A percentile compares a stretch with the other conserved stretches of the same genome.
Evolutionary conservation across 176 grass and related monocot genomes (phyloP).

Genomic region (Hordeum marinum): DNA sequence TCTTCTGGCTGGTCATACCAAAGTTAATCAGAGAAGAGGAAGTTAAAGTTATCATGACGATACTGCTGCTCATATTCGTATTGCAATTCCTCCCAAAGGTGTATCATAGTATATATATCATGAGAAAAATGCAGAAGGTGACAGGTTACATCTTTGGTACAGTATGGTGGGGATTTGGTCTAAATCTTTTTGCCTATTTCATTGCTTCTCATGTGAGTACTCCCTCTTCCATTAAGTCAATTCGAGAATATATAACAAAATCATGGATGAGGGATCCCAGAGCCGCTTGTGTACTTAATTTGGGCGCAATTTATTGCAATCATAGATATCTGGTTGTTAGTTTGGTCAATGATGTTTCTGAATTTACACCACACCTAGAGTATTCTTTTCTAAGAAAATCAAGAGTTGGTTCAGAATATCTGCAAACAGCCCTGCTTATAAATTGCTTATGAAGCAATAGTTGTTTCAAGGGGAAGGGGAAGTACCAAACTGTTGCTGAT

Average conservation of each 20-base stretch:
- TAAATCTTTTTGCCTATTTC: slow-evolving; percentile 94
- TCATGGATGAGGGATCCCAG: not conserved
- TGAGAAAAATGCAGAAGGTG: slow-evolving; percentile 97
- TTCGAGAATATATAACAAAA: not conserved
- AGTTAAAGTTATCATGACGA: slow-evolving; percentile 72
- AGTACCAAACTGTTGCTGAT: not conserved
- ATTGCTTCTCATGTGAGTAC: slow-evolving; percentile 96
- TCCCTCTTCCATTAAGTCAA: slow-evolving; percentile 6
- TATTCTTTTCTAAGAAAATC: not conserved
- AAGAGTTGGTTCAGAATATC: not conserved
- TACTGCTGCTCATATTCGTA: slow-evolving; percentile 69
- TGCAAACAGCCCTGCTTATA: not conserved
- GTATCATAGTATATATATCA: slow-evolving; percentile 87
- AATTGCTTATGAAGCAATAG: not conserved
- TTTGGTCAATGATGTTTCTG: not conserved
- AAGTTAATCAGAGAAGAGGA: slow-evolving; percentile 68
- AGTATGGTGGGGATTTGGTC: slow-evolving; percentile 94
- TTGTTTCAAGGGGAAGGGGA: not conserved
- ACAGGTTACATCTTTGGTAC: slow-evolving; percentile 97
- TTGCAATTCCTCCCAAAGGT: slow-evolving; percentile 94
- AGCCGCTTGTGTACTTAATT: not conserved
- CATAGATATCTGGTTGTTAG: slow-evolving; percentile 19
- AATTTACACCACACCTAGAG: not conserved
- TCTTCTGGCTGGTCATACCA: slow-evolving; percentile 81
- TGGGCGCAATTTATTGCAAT: not conserved